Conservation (phyloP, 805 yeast species). For the Lipomyces sp. region DNA sequence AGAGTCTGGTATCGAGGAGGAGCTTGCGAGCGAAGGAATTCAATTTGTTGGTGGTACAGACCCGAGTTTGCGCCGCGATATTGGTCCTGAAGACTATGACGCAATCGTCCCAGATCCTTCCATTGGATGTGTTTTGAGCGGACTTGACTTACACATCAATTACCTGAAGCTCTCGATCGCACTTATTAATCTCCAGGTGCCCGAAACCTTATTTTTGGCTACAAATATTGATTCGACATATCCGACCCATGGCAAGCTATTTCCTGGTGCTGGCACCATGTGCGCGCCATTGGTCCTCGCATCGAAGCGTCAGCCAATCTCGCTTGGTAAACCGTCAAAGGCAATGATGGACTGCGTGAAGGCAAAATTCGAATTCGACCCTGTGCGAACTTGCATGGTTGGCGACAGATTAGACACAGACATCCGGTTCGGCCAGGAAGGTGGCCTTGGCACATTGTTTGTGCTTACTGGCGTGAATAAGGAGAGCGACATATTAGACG, state of each 20-base stretch:
- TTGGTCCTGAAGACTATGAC: slow-evolving; percentile 52
- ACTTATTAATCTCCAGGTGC: slow-evolving; percentile 74
- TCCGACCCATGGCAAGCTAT: slow-evolving; percentile 81
- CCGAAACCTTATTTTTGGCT: slow-evolving; percentile 75
- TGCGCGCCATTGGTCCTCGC: slow-evolving; percentile 76
- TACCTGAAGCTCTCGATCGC: slow-evolving; percentile 82
- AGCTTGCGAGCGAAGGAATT: slow-evolving; percentile 75
- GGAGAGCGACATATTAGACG: slow-evolving; percentile 59
- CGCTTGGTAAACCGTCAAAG: slow-evolving; percentile 90
- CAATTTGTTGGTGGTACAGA: slow-evolving; percentile 83
- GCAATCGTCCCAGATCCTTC: slow-evolving; percentile 62
- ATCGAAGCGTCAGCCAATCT: slow-evolving; percentile 80
- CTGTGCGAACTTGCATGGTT: slow-evolving; percentile 75
- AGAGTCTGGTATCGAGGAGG: slow-evolving; percentile 82
- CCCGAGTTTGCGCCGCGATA: slow-evolving; percentile 55
- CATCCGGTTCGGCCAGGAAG: slow-evolving; percentile 86
- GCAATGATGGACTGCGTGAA: slow-evolving; percentile 90
- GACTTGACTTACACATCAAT: slow-evolving; percentile 75
- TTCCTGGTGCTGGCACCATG: slow-evolving; percentile 96
- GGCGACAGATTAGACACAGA: slow-evolving; percentile 97
- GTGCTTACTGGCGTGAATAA: slow-evolving; percentile 93
- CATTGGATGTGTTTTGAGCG: slow-evolving; percentile 90
- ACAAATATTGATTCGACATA: slow-evolving; percentile 95
- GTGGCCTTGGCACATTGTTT: slow-evolving; percentile 82
- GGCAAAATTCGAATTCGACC: slow-evolving; percentile 61